phyloP scores from a whole-genome alignment of 2,329 filamentous ascomycete genomes.

The Teratosphaeria nubilosa region DNA sequence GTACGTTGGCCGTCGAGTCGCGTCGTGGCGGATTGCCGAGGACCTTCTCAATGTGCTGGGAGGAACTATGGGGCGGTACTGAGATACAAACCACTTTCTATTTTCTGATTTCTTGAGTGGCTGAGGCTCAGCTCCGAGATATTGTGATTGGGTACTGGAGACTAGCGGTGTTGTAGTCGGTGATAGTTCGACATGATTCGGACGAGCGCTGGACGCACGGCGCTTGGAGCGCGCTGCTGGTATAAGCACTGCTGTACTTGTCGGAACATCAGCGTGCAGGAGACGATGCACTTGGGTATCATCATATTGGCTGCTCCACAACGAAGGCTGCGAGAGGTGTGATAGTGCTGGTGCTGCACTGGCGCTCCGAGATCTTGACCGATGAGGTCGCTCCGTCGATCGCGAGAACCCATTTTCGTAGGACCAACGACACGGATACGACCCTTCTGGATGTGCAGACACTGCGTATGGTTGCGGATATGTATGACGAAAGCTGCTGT shows the following conservation, averaged over 20 bases:
- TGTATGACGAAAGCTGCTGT: not conserved
- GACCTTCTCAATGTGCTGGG: not conserved
- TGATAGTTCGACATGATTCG: too few species aligned
- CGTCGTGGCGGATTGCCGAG: not conserved
- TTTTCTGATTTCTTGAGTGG: too few species aligned
- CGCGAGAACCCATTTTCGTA: not conserved
- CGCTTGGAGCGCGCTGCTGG: too few species aligned
- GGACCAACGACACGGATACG: not conserved
- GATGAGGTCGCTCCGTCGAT: not conserved
- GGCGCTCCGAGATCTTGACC: not conserved
- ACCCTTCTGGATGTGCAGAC: not conserved
- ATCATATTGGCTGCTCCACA: not conserved
- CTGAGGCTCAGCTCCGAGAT: not conserved
- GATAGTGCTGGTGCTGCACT: not conserved
- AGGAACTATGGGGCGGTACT: not conserved
- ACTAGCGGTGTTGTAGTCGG: too few species aligned
- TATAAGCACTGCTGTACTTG: too few species aligned
- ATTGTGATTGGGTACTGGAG: not conserved
- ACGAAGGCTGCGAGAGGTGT: not conserved
- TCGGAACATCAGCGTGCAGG: not conserved
- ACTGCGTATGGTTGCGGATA: not conserved
- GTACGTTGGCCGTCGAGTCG: not conserved
- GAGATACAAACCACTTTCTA: too few species aligned
- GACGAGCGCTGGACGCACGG: too few species aligned
- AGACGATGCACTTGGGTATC: not conserved